phyloP scores from a whole-genome alignment of 495 filamentous ascomycete genomes.

The Hypoxylon perforatum region DNA sequence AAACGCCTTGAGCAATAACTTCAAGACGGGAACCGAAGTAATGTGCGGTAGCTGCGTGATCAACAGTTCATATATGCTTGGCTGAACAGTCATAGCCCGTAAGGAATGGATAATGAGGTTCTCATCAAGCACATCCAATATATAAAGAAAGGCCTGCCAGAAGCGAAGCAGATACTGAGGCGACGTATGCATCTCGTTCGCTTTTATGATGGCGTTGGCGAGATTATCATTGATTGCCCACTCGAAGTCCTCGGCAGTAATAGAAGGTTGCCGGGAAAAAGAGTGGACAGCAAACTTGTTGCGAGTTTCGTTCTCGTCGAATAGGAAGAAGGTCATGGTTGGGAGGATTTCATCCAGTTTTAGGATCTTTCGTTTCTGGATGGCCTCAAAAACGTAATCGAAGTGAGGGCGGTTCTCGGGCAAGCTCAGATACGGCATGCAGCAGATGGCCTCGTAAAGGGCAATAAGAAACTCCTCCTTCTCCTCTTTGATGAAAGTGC shows the following conservation, averaged over 20 bases:
- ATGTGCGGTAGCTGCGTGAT: slow-evolving; percentile 75
- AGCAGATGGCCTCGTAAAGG: slow-evolving; percentile 65
- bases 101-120: slow-evolving; percentile 81
- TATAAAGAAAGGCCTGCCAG: slow-evolving; percentile 78
- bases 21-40: slow-evolving; percentile 66
- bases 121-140: slow-evolving; percentile 76
- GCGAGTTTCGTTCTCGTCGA: slow-evolving; percentile 69
- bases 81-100: slow-evolving; percentile 75
- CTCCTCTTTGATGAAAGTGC: slow-evolving; percentile 46
- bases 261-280: slow-evolving; percentile 69
- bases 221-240: slow-evolving; percentile 81
- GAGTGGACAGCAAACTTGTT: slow-evolving; percentile 73
- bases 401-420: slow-evolving; percentile 64
- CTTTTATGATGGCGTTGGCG: slow-evolving; percentile 52
- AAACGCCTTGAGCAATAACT: slow-evolving; percentile 72
- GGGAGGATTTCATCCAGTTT: slow-evolving; percentile 78
- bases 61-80: slow-evolving; percentile 77
- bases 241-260: slow-evolving; percentile 78
- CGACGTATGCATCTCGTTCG: slow-evolving; percentile 60
- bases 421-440: slow-evolving; percentile 56
- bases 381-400: slow-evolving; percentile 78
- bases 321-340: slow-evolving; percentile 83
- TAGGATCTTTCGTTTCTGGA: slow-evolving; percentile 76
- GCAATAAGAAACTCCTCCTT: slow-evolving; percentile 56
- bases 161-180: slow-evolving; percentile 65